Percentiles rank a stretch among this genome's conserved stretches.
Evolutionary conservation across 805 yeast species (phyloP).

Genomic region (Maudiozyma barnettii): DNA sequence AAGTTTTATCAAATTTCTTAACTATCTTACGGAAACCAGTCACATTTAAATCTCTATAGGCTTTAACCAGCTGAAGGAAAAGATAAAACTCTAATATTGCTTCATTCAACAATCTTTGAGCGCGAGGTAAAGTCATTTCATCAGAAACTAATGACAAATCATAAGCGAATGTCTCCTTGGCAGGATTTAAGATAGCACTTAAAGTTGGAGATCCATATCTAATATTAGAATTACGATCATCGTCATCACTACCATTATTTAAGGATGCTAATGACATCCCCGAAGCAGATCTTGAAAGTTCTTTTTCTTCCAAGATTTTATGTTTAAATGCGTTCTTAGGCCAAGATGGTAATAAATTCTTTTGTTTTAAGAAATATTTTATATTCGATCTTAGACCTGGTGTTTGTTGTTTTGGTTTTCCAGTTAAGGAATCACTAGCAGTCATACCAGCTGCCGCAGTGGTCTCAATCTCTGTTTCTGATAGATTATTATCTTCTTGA

Average conservation of each 20-base stretch:
- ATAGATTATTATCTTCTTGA: not conserved
- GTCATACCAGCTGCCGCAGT: not conserved
- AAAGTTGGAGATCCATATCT: not conserved
- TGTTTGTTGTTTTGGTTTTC: not conserved
- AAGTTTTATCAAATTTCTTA: conserved; percentile 76
- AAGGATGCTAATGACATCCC: not conserved
- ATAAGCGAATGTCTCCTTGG: conserved; percentile 11
- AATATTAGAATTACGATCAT: not conserved
- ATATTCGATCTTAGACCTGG: not conserved
- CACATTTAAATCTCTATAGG: conserved; percentile 62
- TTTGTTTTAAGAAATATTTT: conserved; percentile 11
- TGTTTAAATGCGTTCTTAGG: conserved; percentile 15
- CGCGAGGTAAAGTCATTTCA: conserved; percentile 7
- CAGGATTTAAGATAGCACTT: conserved; percentile 2
- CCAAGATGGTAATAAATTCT: conserved; percentile 25
- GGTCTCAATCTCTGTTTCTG: not conserved
- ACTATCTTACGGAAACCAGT: conserved; percentile 85
- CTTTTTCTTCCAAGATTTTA: not conserved
- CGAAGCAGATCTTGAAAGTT: conserved; percentile 2
- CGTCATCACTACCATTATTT: not conserved
- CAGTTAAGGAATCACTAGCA: not conserved
- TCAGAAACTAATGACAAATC: conserved; percentile 2
- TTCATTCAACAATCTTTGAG: conserved; percentile 15
- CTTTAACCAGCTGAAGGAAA: conserved; percentile 25
- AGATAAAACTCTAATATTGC: conserved; percentile 27